These are phyloP conservation scores for Fusarium sp. DNA, from an alignment of 2,329 filamentous ascomycete species.

Conservation along the genomic window DNA sequence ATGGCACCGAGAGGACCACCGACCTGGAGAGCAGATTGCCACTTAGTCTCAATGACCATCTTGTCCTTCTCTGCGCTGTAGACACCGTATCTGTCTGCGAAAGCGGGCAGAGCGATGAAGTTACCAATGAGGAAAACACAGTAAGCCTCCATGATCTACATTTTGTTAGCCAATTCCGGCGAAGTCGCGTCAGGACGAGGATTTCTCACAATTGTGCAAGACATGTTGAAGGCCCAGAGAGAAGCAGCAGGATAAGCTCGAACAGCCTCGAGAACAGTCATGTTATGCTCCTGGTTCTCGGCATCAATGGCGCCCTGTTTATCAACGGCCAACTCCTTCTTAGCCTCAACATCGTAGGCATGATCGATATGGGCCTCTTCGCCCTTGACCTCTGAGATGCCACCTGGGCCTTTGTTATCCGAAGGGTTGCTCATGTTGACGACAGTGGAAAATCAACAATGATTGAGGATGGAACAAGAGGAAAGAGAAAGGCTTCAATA, in stretches of 20 bases:
- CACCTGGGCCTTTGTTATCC: conserved; percentile 19
- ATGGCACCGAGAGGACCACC: conserved; percentile 51
- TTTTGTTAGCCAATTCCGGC: neutral
- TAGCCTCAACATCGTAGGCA: conserved; percentile 34
- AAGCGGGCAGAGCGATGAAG: conserved; percentile 56
- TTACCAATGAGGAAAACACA: conserved; percentile 61
- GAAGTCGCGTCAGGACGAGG: neutral
- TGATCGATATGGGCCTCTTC: conserved; percentile 29
- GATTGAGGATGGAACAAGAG: neutral
- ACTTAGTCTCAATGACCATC: conserved; percentile 53
- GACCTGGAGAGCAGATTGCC: conserved; percentile 53
- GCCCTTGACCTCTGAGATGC: conserved; percentile 25
- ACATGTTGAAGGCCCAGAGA: conserved; percentile 61
- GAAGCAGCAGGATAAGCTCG: conserved; percentile 57
- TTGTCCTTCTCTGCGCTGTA: conserved; percentile 28
- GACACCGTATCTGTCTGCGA: conserved; percentile 54
- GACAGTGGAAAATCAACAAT: conserved; percentile 15
- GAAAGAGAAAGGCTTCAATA: conserved; percentile 3
- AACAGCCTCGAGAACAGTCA: conserved; percentile 53
- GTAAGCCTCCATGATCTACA: conserved; percentile 62
- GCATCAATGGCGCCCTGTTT: conserved; percentile 43
- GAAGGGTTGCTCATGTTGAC: conserved; percentile 31
- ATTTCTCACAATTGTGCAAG: conserved; percentile 59
- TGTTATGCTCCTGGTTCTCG: conserved; percentile 57
- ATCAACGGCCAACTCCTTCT: conserved; percentile 19